Conservation (phyloP, 345 rosid species). For the Citrus maxima region DNA sequence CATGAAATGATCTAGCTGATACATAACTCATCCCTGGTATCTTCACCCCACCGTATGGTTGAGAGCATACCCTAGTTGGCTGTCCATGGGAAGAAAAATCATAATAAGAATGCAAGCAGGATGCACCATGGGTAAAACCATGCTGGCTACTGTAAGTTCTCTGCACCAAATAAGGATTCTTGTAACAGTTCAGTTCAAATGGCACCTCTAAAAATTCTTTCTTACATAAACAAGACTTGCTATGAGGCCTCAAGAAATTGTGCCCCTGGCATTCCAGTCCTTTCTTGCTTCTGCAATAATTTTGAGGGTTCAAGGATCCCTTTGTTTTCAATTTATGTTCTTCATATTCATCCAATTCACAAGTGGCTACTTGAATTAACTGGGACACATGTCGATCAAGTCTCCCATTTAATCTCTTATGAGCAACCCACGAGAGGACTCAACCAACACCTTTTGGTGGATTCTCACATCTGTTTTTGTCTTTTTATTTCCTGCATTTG, state of each 20-base stretch:
- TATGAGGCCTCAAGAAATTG: not conserved
- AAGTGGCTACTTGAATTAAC: not conserved
- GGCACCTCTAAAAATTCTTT: not conserved
- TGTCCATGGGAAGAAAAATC: not conserved
- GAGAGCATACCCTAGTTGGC: not conserved
- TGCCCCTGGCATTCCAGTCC: not conserved
- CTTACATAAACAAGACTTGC: not conserved
- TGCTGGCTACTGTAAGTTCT: not conserved
- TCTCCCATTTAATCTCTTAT: not conserved
- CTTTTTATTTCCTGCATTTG: not conserved
- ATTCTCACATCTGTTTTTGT: not conserved
- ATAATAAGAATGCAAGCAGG: not conserved
- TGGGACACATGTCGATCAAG: not conserved
- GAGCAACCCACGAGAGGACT: not conserved
- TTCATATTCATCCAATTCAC: not conserved
- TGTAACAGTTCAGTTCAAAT: not conserved
- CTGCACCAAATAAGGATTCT: not conserved
- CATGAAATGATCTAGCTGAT: not conserved
- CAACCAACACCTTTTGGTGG: not conserved
- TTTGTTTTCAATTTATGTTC: not conserved
- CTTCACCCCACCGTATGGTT: conserved; percentile 1
- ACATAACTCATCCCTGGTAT: not conserved
- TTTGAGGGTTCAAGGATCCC: not conserved
- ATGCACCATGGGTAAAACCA: not conserved
- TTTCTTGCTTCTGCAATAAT: not conserved